Base-by-base conservation (phyloP, 2,329 filamentous ascomycete genomes). In the Aspergillus costaricaensis region DNA sequence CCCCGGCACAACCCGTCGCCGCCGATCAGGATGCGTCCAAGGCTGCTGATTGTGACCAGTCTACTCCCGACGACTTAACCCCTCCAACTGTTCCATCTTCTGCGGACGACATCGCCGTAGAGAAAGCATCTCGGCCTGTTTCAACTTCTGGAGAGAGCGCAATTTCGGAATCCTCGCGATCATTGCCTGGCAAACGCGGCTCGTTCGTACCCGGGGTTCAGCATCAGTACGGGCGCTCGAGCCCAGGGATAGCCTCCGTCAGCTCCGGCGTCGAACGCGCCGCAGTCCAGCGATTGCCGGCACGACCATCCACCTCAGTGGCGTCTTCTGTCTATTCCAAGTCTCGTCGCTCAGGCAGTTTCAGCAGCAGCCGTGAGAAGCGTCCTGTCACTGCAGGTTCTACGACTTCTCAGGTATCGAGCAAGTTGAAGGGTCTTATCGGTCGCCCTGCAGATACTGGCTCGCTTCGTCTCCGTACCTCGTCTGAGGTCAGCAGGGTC, bases 381-480 rank as follows among this genome's bases (percentile, higher is more conserved):
- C 75, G 77, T 21, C 76, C 77, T 17, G 64, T 74, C 32, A 78
- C 77, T 30, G 70, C 77, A 17, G 72, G 74, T n/a, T 78, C 77
- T 10, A 68, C 74, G 4, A 74, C 74, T 25, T 79, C 77, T 0
- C 75, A 75, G 49, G 74, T 77, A 21, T 78, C 76, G 5, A 74
- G 43, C 56, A 80, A 78, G 61, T 63, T 80, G 5, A 81, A 79
- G 64, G 76, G 77, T 19, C 67, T 81, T 17, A 77, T 81, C 62
- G 67, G 58, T 50, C 69, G 74, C 19, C 68, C 67, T 8, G 67
- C 64, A 6, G 72, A 75, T 7, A 63, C 70, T 25, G 62, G 66
- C 50, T 71, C 74, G 21, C 58, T 67, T 44, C 71, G 68, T 55
- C 62, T 72, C 32, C 74, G 76, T 21, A 74, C 68, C 51, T 77